phyloP scores from a whole-genome alignment of 352 stramenopile species.

The Phytophthora fragariae region DNA sequence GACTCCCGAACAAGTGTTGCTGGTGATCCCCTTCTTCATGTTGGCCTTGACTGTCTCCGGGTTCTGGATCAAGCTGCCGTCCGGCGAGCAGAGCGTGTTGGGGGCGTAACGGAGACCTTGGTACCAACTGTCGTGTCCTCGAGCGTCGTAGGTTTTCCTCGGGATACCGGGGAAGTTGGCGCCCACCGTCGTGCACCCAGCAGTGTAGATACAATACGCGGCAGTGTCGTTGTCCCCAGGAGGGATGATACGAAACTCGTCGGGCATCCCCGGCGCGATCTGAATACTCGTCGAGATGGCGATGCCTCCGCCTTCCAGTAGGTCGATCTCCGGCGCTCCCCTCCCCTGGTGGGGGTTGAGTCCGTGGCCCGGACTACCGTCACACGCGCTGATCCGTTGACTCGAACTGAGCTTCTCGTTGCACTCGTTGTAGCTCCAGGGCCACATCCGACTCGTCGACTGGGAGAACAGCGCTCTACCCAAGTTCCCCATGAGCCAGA shows the following conservation, averaged over 20 bases:
- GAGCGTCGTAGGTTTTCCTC: slow-evolving; percentile 43
- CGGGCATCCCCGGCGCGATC: slow-evolving; percentile 74
- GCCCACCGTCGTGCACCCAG: slow-evolving; percentile 46
- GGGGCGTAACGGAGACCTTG: slow-evolving; percentile 65
- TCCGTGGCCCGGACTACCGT: slow-evolving; percentile 89
- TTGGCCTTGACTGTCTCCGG: slow-evolving; percentile 42
- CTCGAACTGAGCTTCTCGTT: slow-evolving; percentile 45
- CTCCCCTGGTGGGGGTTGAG: slow-evolving; percentile 86
- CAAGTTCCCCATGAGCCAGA: slow-evolving; percentile 97
- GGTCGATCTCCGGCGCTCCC: slow-evolving; percentile 95
- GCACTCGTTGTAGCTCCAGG: slow-evolving; percentile 94
- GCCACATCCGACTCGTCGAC: slow-evolving; percentile 94
- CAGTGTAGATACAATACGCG: slow-evolving; percentile 53
- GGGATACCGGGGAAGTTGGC: slow-evolving; percentile 64
- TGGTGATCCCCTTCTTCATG: slow-evolving; percentile 46
- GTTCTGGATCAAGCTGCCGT: slow-evolving; percentile 38
- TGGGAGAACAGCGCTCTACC: slow-evolving; percentile 93
- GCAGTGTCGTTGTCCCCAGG: slow-evolving; percentile 29
- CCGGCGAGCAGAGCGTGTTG: slow-evolving; percentile 45
- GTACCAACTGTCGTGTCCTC: slow-evolving; percentile 57
- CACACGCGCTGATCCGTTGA: slow-evolving; percentile 86
- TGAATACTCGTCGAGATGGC: slow-evolving; percentile 91
- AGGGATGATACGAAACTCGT: slow-evolving; percentile 58
- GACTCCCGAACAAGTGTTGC: slow-evolving; percentile 52
- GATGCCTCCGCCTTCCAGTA: slow-evolving; percentile 87